phyloP scores from a whole-genome alignment of 192 early-diverging fungal genomes.

The Gaertneriomyces semiglobifer region DNA sequence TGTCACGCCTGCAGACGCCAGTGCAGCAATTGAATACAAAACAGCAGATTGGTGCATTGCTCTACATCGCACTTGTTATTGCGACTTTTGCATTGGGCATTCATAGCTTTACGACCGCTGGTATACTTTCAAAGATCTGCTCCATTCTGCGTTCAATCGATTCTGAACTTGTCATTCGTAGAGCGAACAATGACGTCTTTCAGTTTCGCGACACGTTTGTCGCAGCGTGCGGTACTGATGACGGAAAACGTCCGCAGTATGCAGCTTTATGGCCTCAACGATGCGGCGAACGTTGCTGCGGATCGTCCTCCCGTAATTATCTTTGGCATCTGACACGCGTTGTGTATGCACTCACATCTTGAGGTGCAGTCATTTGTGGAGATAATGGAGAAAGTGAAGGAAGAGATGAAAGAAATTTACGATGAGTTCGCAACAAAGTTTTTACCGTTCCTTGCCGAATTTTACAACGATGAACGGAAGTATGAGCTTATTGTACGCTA shows the following conservation, averaged over 20 bases:
- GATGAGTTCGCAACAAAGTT: slow-evolving; percentile 5
- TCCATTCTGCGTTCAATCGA: neutral
- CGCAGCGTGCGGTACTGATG: too few relatives aligned
- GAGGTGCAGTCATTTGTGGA: too few relatives aligned
- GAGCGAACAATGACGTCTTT: too few relatives aligned
- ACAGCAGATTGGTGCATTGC: slow-evolving; percentile 9
- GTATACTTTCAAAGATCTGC: neutral
- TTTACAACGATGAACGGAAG: neutral
- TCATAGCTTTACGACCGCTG: slow-evolving; percentile 4
- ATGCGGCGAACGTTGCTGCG: too few relatives aligned
- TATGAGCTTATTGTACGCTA: slow-evolving; percentile 12
- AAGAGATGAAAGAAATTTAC: too few relatives aligned
- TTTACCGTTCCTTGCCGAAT: slow-evolving; percentile 16
- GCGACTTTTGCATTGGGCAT: slow-evolving; percentile 18
- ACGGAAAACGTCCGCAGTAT: too few relatives aligned
- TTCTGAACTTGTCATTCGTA: too few relatives aligned
- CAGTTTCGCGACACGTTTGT: too few relatives aligned
- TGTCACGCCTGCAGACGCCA: slow-evolving; percentile 25
- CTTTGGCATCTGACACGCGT: neutral
- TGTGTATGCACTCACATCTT: too few relatives aligned
- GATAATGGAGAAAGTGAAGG: too few relatives aligned
- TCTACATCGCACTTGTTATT: slow-evolving; percentile 18
- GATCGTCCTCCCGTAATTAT: too few relatives aligned
- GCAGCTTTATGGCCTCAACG: too few relatives aligned
- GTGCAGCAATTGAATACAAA: slow-evolving; percentile 6